Evolutionary conservation across 1,139 yeast genomes (phyloP), one percentile per base, ranked within the genome.

Genomic region (Yamadazyma aaseri): DNA sequence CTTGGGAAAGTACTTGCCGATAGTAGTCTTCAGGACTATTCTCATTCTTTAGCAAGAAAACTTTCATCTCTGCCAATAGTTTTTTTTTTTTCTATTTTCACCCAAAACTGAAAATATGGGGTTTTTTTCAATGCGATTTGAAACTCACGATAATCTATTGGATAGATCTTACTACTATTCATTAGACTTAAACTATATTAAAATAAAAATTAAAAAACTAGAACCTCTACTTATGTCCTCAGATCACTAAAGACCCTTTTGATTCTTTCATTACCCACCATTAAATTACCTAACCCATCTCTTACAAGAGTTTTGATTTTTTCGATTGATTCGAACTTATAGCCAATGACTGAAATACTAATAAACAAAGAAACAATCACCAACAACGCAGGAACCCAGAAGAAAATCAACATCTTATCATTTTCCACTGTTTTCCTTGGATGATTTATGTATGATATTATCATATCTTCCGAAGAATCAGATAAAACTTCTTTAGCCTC

Each of bases 391-490:
- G 94, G 94, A 41, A 84, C 60, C 97, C 97, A 89, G 71, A 89
- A 89, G 53, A 87, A 85, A 39, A 87, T 64, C 48, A 89, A 67
- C 87, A 87, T 84, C 50, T 80, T 84, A 57, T 89, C 97, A 50
- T 87, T 84, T 48, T 78, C 79, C 44, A 85, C 79, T 22, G 81
- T 75, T 54, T 81, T 82, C 32, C 81, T 63, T 6, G 73, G 72
- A 51, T 76, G 79, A 50, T 75, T 73, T 47, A 78, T 73, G 48
- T 75, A 76, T 17, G 76, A 63, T 32, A 74, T 65, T 24, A 77
- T 73, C 57, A 76, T 63, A 39, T 73, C 77, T 40, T 72, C 76
- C 3, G 76, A 58, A 21, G 72, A 74, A 42, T 77, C 81, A 13
- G 76, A 70, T 22, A 64, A 35, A 16, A 34, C 45, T 17, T 37